Conservation (phyloP, 2,329 filamentous ascomycete genomes). For the Fusarium camptoceras region DNA sequence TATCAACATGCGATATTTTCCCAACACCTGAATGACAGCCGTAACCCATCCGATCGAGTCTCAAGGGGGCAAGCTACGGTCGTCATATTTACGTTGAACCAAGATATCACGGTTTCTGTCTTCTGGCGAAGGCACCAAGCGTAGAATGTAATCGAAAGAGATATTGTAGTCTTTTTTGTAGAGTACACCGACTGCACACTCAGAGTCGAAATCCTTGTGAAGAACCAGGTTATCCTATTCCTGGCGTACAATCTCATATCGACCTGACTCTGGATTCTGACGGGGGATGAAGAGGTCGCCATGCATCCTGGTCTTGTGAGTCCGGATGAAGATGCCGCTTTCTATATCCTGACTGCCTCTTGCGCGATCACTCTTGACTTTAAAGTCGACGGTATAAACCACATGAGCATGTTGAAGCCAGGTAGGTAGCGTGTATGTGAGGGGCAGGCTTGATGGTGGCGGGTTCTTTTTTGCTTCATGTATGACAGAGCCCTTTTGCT, state of each 20-base stretch:
- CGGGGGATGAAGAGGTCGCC: constrained; percentile 31
- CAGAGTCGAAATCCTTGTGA: constrained; percentile 22
- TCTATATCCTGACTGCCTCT: not conserved
- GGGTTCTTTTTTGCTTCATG: not conserved
- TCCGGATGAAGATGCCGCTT: constrained; percentile 37
- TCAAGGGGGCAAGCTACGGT: constrained; percentile 4
- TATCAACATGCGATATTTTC: constrained; percentile 24
- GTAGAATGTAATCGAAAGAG: constrained; percentile 12
- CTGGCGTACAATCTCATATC: constrained; percentile 15
- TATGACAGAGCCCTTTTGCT: not conserved
- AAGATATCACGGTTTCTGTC: not conserved
- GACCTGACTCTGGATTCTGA: not conserved
- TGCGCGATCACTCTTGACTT: not conserved
- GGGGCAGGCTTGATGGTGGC: not conserved
- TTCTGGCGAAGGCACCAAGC: constrained; percentile 1
- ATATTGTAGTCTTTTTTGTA: constrained; percentile 35
- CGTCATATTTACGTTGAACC: not conserved
- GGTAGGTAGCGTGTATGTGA: constrained; percentile 6
- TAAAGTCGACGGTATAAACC: constrained; percentile 36
- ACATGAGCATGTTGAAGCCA: constrained; percentile 29
- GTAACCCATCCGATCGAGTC: constrained; percentile 40
- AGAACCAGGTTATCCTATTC: constrained; percentile 6
- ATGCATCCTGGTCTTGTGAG: not conserved
- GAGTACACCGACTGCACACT: constrained; percentile 29
- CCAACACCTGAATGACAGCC: constrained; percentile 29